Evolutionary conservation across 2,329 filamentous ascomycete species (phyloP), one percentile per base, ranked within the genome.

Genomic region (Xylaria sp.): DNA sequence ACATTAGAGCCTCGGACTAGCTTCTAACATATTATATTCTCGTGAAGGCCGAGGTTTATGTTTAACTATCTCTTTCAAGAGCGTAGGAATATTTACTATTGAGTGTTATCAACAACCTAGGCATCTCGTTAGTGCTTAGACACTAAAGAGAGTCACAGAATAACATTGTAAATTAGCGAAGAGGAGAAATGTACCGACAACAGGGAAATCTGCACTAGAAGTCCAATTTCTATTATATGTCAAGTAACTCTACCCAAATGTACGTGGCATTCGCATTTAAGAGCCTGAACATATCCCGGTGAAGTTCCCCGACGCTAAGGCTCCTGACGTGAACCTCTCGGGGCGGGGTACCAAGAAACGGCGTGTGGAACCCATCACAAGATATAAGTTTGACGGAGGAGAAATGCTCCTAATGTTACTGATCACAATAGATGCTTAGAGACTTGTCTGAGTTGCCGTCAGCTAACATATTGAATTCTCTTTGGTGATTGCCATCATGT

Each of bases 401-500:
- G 48, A 17, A 51, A 26, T 9, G 23, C 46, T 3, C 23, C 28
- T 28, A 3, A 28, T 15, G 20, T 15, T 49, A 11, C 17, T 28
- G 11, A 28, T 28, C 26, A 15, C 26, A 17, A 31, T 23, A 51
- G 13, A 13, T 2, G 11, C 23, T 31, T 51, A 6, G 17, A 31
- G 26, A 31, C 15, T 53, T 33, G 28, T 53, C 49, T 28, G 3
- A 4, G 38, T 23, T 17, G 33, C 46, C 7, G 71, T 73, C 38
- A 15, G 4, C 38, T 3, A 15, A 15, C 6, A 6, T 33, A 33
- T 33, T 33, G 33, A 40, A 40, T 40, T 17, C 15, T 15, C 38
- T 6, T 40, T 15, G 5, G 38, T 40, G 13, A 17, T 40, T 40
- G 13, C 38, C 40, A 46, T 59, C 23, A 73, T 73, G 71, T 54